A percentile compares a stretch with the other conserved stretches of the same genome.
Conservation (phyloP, 2,329 filamentous ascomycete species). For the Xylaria multiplex region DNA sequence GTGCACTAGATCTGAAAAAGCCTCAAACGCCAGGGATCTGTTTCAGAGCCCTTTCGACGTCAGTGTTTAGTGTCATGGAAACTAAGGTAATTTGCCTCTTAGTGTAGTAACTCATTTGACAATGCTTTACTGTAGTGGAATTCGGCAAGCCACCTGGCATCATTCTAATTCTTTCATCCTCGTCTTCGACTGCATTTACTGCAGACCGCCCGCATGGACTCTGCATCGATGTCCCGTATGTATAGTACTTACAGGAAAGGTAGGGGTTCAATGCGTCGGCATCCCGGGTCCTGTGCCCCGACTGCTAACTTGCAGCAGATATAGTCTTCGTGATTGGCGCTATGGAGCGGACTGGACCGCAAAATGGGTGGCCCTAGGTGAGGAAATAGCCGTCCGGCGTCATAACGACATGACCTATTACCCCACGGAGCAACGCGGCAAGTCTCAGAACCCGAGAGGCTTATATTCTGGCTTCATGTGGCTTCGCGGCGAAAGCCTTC, state of each 20-base stretch:
- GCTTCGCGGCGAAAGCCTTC: constrained; percentile 37
- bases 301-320: constrained; percentile 25
- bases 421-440: constrained; percentile 6
- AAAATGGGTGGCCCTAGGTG: constrained; percentile 30
- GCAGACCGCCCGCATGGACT: constrained; percentile 3
- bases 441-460: constrained; percentile 23
- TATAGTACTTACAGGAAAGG: constrained; percentile 2
- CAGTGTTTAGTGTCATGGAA: constrained; percentile 38
- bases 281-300: constrained; percentile 38
- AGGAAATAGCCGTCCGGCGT: background rate
- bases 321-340: constrained; percentile 41
- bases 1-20: constrained; percentile 10
- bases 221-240: background rate
- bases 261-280: constrained; percentile 45
- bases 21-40: constrained; percentile 21
- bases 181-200: constrained; percentile 13
- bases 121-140: constrained; percentile 7
- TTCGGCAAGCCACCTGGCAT: constrained; percentile 13
- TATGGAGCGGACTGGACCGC: constrained; percentile 40
- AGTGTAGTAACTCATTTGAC: constrained; percentile 1
- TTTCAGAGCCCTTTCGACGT: constrained; percentile 31
- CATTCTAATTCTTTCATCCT: background rate
- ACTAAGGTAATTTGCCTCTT: too few species aligned
- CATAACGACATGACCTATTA: constrained; percentile 11
- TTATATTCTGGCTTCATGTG: constrained; percentile 30